A percentile compares a stretch with the other conserved stretches of the same genome.
Conservation (phyloP, 768 basidiomycete genomes). For the Pholiota conissans region DNA sequence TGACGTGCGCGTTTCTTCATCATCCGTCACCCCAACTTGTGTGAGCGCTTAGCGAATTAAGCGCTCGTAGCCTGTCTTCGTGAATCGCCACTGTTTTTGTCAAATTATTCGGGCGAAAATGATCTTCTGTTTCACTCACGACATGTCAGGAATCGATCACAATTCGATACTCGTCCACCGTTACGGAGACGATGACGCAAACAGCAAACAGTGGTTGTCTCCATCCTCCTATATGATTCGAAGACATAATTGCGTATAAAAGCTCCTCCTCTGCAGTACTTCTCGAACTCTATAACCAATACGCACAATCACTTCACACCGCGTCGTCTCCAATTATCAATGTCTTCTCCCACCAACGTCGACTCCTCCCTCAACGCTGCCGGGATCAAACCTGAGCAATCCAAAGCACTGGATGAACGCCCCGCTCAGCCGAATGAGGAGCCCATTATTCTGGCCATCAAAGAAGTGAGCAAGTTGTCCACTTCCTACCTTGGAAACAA, state of each 20-base stretch:
- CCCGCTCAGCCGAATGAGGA: constrained; percentile 32
- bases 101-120: too few species aligned
- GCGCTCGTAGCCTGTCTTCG: too few species aligned
- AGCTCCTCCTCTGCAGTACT: neutral
- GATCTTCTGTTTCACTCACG: too few species aligned
- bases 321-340: neutral
- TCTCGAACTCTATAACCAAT: neutral
- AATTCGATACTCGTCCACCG: neutral
- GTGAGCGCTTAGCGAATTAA: too few species aligned
- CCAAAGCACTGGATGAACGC: constrained; percentile 38
- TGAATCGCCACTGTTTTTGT: too few species aligned
- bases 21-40: too few species aligned
- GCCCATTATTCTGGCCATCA: constrained; percentile 38
- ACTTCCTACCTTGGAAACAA: too few species aligned
- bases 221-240: too few species aligned
- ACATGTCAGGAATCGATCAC: neutral
- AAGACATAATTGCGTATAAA: neutral
- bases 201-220: too few species aligned
- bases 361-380: constrained; percentile 31
- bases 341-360: constrained; percentile 22
- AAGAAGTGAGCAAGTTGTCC: too few species aligned
- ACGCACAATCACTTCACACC: too few species aligned
- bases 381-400: constrained; percentile 37
- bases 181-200: neutral
- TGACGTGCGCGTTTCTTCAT: too few species aligned